A percentile compares a stretch with the other conserved stretches of the same genome.
Conservation (phyloP, 208 protist genomes). For the Angomonas desouzai region DNA sequence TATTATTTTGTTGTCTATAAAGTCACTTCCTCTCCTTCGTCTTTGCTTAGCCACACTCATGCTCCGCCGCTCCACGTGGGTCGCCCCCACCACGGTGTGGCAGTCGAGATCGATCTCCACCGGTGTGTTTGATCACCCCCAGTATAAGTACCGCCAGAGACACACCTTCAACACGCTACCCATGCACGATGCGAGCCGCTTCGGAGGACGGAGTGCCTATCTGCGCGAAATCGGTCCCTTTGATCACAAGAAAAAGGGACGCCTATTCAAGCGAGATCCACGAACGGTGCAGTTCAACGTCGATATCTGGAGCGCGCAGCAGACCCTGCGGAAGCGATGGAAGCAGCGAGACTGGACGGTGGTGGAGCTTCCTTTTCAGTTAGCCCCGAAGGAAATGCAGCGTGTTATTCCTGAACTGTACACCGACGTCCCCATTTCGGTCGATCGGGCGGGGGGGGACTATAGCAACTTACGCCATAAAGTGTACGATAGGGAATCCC, state of each 20-base stretch:
- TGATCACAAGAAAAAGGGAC: conserved; percentile 66
- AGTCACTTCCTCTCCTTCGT: not conserved
- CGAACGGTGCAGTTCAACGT: conserved; percentile 84
- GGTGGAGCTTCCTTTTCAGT: conserved; percentile 76
- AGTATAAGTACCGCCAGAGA: conserved; percentile 52
- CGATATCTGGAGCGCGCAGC: conserved; percentile 86
- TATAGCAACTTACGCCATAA: conserved; percentile 81
- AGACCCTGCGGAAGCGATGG: conserved; percentile 84
- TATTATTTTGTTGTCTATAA: not conserved
- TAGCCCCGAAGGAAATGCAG: conserved; percentile 75
- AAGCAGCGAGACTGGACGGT: conserved; percentile 87
- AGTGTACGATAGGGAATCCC: conserved; percentile 71
- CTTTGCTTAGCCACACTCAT: not conserved
- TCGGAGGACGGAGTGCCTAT: conserved; percentile 81
- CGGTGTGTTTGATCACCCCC: conserved; percentile 70
- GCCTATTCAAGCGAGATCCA: conserved; percentile 77
- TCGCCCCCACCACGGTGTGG: not conserved
- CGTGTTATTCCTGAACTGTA: conserved; percentile 86
- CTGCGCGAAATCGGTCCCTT: conserved; percentile 80
- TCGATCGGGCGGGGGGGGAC: conserved; percentile 42
- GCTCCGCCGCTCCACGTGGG: not conserved
- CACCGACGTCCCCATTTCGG: conserved; percentile 82
- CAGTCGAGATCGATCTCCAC: conserved; percentile 32
- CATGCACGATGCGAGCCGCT: conserved; percentile 81
- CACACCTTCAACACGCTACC: conserved; percentile 86